Base-by-base conservation (phyloP, 352 stramenopile genomes). In the Globisporangium radiosum region DNA sequence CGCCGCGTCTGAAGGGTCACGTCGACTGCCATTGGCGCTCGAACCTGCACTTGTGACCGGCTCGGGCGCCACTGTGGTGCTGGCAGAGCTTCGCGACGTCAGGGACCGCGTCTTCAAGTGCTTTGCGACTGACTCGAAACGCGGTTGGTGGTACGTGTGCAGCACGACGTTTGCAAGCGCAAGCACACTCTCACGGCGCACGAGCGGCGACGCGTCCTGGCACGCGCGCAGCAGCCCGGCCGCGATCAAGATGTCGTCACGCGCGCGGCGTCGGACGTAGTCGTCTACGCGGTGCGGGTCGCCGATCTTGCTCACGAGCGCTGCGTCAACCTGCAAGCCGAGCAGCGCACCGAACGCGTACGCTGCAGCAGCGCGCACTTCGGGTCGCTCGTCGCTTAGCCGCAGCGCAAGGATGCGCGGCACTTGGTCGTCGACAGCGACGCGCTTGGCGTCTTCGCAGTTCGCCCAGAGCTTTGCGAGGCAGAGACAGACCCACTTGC, bases 381-480 rank as follows among this genome's bases (percentile, higher is more conserved):
- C 86, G 7, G 94, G 78, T 3, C 82, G 76, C 42, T 92, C 75
- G 62, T 98, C 90, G 11, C 76, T 66, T 3, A 98, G 74, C 3
- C 93, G 78, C 10, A 72, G 45, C 52, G 90, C 82, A 17, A 99
- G 60, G 14, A 92, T 70, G 13, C 81, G 75, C 52, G 97, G 92
- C 25, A 98, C 68, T 45, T 91, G 85, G 43, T 95, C 71, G 56
- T 92, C 81, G 54, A 97, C 90, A 17, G 80, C 80, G 14, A 92
- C 54, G 66, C 75, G 76, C 69, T 98, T 98, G 11, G 77, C 86
- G 58, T 88, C 72, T 48, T 90, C 72, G 65, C 96, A 97, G 44
- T 94, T 90, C 59, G 98, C 97, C 67, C 85, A 94, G n/a, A 99
- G 69, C 63, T 98, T 98, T 14, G 84, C 95, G 10, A 99, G 61